Base-by-base conservation (phyloP, 106 monocot genomes). In the Dendrobium huoshanense region DNA sequence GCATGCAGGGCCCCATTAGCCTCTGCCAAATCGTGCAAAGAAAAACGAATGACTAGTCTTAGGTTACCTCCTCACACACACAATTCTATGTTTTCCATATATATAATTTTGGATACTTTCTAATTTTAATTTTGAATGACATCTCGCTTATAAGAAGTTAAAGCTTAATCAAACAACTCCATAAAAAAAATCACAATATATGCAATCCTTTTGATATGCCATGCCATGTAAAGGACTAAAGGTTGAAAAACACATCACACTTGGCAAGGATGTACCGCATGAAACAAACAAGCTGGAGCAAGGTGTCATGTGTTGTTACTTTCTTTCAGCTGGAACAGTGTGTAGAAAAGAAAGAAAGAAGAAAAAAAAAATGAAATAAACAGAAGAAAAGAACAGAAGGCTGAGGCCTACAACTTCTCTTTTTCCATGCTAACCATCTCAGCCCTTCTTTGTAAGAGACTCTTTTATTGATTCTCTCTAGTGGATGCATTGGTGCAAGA, bases 401-500 rank as follows among this genome's bases (percentile, higher is more conserved):
- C 61, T 61, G 61, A 61, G 61, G 61, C 61, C 61, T 61, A 61
- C 61, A 61, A 22, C 61, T n/a, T 61, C 61, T 61, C 61, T 61
- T 61, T 61, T 61, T 61, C 8, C 22, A 22, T 61, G 61, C 4
- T 61, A 61, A 61, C 61, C 61, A 58, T 58, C 18, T 19, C 58
- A 58, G 58, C 58, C 17, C 16, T 61, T 61, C 61, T 61, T 61
- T 61, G 61, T 22, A 8, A 61, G 19, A 61, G 61, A 22, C 61
- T 61, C 61, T 61, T 61, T 61, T 9, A 61, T 61, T 20, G 61
- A 61, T 61, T n/a, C 61, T 61, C 61, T 61, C 3, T 22, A 61
- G 61, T 61, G 61, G 61, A 61, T 22, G 61, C 61, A 61, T 61
- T 61, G 61, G 61, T 61, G 7, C 61, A 22, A 24, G 61, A 61